Base-by-base conservation (phyloP, 805 yeast genomes). In the Sungouiozyma ichnusensis region DNA sequence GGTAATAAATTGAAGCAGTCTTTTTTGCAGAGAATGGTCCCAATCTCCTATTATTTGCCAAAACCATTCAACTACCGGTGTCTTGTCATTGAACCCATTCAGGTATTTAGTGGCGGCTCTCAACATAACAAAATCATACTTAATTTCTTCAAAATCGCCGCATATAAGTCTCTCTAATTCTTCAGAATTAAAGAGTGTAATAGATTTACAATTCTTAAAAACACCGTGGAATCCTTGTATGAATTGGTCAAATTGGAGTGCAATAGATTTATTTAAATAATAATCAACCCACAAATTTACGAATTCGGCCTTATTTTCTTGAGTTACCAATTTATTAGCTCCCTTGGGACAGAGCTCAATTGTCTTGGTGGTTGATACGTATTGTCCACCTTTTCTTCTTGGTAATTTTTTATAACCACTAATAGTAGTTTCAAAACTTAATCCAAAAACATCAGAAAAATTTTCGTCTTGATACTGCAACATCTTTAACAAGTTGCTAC, bases 81-180 rank as follows among this genome's bases (percentile, higher is more conserved):
- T 65, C 6, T 54, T 49, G 6, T 54, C 49, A 1, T 57, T 49
- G 13, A 64, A 63, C 71, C 88, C 86, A 9, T 88, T 86, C 16
- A 61, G 62, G 58, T 88, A 92, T 46, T 72, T 77, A 0, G 96
- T 81, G 0, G 87, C 78, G 0, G 87, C 73, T 44, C 76, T 72
- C 43, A 92, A 63, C 4, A 81, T 72, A 2, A 69, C 74, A 3
- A 79, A 68, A 54, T 90, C 97, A 16, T 66, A 66, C 18, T 56
- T 51, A 24, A 56, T 51, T 13, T 62, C 57, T 34, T 81, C 85
- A 37, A 76, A 77, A 24, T 78, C 76, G 1, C 97, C 97, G 44
- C 90, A 79, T 3, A 88, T 63, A 5, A 90, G 65, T 50, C 81
- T 64, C 53, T 84, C 88, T 27, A 92, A 72, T 57, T 90, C 98